Base-by-base conservation (phyloP, 371 early-diverging fungal genomes). In the Syncephalastrum contaminatum region DNA sequence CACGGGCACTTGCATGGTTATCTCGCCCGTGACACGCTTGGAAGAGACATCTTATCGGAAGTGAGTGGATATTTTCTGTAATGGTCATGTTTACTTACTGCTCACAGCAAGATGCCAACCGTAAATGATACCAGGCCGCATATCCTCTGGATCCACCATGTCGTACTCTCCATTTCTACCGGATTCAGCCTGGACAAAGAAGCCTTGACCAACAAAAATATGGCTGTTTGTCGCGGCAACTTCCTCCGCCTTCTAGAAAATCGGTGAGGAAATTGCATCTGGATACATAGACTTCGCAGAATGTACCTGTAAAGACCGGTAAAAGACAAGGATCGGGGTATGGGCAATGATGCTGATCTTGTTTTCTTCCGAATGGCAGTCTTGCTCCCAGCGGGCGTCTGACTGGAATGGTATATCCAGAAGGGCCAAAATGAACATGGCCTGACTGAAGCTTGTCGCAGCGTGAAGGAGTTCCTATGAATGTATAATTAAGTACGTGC, bases 391-490 rank as follows among this genome's bases (percentile, higher is more conserved):
- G 1, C 66, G 53, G 5, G 64, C 61, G 18, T 66, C 54, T 0
- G 69, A 62, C 0, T 54, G 49, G 42, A 77, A 75, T 7, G 73
- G 73, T 14, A 84, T 42, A 40, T 80, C 80, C 45, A 75, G 49
- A 10, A 84, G 41, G 5, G 77, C 64, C 15, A 84, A 25, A 3
- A 72, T 77, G 43, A 72, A 71, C 46, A 82, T 63, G 0, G 71
- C 51, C 30, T 72, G 69, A 0, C 76, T 72, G 24, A 73, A 64
- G n/a, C 60, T 56, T 2, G 42, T 39, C 4, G 72, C 51, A 20
- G 75, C 64, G 44, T 69, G 59, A 7, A 82, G 69, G 53, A 84
- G 78, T 54, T 75, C 74, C 66, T 81, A 51, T 19, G 27, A 55
- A 48, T 21, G 18, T 16, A 19, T 13, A 4, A 12, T 54, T 59